Evolutionary conservation across 2,329 filamentous ascomycete genomes (phyloP), one percentile per base, ranked within the genome.

Genomic region (Alternaria rosae): DNA sequence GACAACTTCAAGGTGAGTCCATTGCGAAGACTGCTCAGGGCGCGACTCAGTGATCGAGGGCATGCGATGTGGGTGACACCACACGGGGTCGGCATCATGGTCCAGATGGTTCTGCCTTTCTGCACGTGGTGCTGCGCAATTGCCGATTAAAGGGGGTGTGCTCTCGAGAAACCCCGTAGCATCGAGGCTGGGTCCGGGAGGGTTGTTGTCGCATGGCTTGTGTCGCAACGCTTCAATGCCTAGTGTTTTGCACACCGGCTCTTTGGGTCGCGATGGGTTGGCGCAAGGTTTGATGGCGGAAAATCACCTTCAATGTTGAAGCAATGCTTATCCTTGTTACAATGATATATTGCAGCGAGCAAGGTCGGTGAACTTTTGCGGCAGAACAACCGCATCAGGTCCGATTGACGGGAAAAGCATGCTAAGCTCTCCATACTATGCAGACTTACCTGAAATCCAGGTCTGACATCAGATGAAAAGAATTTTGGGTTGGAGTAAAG

Each of bases 101-200:
- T 32, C n/a, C 42, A 38, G 41, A 42, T 32, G 28, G 6, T 30
- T 48, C 26, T 4, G 48, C 52, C 20, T 35, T 50, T 20, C 43
- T 43, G 26, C 21, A 50, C 20, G 11, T 12, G 20, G 30, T n/a
- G 9, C 3, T 5, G 28, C 41, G 52, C 26, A 50, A 13, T 35
- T 21, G 43, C 59, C 53, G 42, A 48, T 25, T 7, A 42, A 30
- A 20, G 28, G 45, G 59, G 59, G 44, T 63, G 50, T 54, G 61
- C 61, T 53, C 51, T 67, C 60, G 56, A 61, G 47, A 59, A 62
- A 62, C 47, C 38, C 56, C 59, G 48, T 62, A 25, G 13, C 42
- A 32, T 48, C 13, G 48, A 41, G 44, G 47, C 20, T 17, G 23
- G 42, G 30, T 54, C 43, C 23, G 45, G 48, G n/a, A 25, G 51